Conservation (phyloP, 805 yeast genomes). For the Monosporozyma servazzii region DNA sequence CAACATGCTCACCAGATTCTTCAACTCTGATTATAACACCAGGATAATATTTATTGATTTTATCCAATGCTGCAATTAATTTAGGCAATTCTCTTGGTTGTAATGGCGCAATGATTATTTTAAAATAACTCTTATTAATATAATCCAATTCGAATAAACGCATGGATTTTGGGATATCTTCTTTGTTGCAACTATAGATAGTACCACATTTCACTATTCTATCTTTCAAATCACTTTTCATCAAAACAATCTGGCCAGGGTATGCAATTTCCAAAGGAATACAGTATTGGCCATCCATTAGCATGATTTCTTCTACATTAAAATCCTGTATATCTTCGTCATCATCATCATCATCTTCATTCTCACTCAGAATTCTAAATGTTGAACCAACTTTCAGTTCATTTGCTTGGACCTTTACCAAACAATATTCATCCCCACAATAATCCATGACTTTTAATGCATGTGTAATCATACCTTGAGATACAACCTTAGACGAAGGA, state of each 20-base stretch:
- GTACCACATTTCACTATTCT: conserved; percentile 45
- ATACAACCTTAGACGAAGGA: not conserved
- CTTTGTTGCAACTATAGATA: conserved; percentile 24
- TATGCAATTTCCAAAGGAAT: conserved; percentile 43
- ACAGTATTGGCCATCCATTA: conserved; percentile 66
- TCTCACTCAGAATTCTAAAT: conserved; percentile 44
- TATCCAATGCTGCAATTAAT: conserved; percentile 59
- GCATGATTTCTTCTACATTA: conserved; percentile 29
- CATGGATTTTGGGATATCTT: conserved; percentile 6
- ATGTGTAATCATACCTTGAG: conserved; percentile 30
- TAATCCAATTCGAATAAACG: conserved; percentile 31
- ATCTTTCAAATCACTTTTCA: conserved; percentile 41
- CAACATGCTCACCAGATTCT: conserved; percentile 79
- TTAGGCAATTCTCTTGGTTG: conserved; percentile 71
- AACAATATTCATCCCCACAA: conserved; percentile 44
- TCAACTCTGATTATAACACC: conserved; percentile 65
- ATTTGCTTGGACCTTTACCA: conserved; percentile 60
- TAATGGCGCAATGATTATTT: conserved; percentile 75
- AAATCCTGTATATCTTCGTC: conserved; percentile 27
- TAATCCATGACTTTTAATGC: conserved; percentile 50
- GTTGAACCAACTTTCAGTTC: conserved; percentile 37
- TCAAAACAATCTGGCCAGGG: conserved; percentile 60
- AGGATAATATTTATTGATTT: conserved; percentile 52
- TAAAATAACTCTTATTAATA: conserved; percentile 46
- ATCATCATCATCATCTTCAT: conserved; percentile 43